phyloP scores from a whole-genome alignment of 768 basidiomycete species.

The Termitomyces sp. region DNA sequence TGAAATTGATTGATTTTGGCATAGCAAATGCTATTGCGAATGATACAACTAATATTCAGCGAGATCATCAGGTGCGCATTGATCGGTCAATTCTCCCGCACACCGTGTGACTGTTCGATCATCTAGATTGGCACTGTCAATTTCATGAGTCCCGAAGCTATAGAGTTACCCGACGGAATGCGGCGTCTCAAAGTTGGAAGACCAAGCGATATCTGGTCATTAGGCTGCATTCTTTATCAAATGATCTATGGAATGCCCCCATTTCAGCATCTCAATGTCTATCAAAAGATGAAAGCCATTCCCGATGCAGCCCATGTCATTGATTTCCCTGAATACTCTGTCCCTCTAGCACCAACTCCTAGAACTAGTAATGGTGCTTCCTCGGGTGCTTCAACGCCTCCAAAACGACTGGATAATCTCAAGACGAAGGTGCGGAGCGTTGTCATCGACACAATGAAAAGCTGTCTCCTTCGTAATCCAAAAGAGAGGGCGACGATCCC shows the following conservation, averaged over 20 bases:
- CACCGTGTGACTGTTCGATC: background rate
- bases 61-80: constrained; percentile 79
- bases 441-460: constrained; percentile 79
- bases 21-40: constrained; percentile 99
- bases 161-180: constrained; percentile 83
- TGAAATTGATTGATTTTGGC: constrained; percentile 99
- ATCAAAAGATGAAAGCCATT: constrained; percentile 92
- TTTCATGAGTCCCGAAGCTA: constrained; percentile 98
- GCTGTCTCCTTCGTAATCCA: constrained; percentile 71
- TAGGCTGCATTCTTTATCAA: constrained; percentile 97
- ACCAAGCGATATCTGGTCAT: constrained; percentile 94
- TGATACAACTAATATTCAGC: constrained; percentile 96
- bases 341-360: constrained; percentile 41
- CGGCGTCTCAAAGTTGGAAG: constrained; percentile 91
- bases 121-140: constrained; percentile 90
- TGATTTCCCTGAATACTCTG: constrained; percentile 70
- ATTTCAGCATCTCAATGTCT: constrained; percentile 78
- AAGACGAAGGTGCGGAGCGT: constrained; percentile 64
- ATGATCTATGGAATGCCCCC: constrained; percentile 96
- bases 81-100: background rate
- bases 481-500: constrained; percentile 87
- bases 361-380: constrained; percentile 20
- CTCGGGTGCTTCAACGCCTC: constrained; percentile 28
- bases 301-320: constrained; percentile 73
- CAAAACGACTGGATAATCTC: constrained; percentile 62